Evolutionary conservation across 805 yeast species (phyloP).

Genomic region (Candida schatavii): DNA sequence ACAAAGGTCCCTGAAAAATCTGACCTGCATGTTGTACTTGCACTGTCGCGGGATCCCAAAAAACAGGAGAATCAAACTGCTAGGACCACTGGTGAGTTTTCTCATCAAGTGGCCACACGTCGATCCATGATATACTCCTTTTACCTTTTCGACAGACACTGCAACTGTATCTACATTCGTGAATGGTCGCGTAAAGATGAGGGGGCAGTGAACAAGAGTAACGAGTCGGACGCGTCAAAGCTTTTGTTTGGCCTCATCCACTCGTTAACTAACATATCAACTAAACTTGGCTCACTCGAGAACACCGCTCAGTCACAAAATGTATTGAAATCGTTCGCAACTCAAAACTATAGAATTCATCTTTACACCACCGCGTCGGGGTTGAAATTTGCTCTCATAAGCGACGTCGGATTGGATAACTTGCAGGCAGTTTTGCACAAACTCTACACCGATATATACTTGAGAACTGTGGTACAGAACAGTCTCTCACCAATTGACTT

Average conservation of each 20-base stretch:
- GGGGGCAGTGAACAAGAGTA: slow-evolving; percentile 46
- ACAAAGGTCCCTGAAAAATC: no score
- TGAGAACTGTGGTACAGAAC: slow-evolving; percentile 61
- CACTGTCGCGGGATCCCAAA: no score
- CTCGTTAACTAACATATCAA: slow-evolving; percentile 73
- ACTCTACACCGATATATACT: slow-evolving; percentile 57
- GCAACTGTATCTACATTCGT: slow-evolving; percentile 78
- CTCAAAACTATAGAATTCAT: slow-evolving; percentile 77
- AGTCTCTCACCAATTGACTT: slow-evolving; percentile 55
- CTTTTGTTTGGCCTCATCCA: slow-evolving; percentile 81
- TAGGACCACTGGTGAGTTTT: no score
- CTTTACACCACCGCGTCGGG: slow-evolving; percentile 77
- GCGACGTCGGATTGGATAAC: slow-evolving; percentile 61
- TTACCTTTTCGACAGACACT: slow-evolving; percentile 89
- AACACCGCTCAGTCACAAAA: slow-evolving; percentile 18
- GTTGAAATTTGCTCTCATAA: slow-evolving; percentile 67
- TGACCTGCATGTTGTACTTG: no score
- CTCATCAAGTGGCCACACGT: no score
- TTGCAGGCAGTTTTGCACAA: slow-evolving; percentile 54
- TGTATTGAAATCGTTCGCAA: slow-evolving; percentile 53
- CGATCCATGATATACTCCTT: slow-evolving; percentile 59
- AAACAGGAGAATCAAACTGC: no score
- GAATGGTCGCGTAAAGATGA: slow-evolving; percentile 42
- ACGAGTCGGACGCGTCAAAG: slow-evolving; percentile 70
- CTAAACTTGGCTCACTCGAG: slow-evolving; percentile 37